Percentiles rank a stretch among this genome's conserved stretches.
phyloP scores from a whole-genome alignment of 306 rosid species.

The Quercus agrifolia region DNA sequence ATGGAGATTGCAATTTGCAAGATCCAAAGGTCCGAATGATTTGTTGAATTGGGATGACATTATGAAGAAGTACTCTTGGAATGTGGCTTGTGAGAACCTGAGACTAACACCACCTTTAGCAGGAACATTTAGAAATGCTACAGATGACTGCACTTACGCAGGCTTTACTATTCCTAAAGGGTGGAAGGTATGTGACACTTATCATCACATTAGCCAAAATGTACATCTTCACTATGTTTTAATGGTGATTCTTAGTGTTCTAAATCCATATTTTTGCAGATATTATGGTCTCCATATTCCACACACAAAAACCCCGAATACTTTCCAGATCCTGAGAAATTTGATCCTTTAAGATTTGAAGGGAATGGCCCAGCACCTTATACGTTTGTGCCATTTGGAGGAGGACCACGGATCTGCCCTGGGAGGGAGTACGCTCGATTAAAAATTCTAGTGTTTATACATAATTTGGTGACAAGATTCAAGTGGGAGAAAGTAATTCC shows the following conservation, averaged over 20 bases:
- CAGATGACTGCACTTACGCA: constrained; percentile 21
- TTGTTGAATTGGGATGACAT: constrained; percentile 36
- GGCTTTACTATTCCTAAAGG: constrained; percentile 44
- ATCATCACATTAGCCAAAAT: too few relatives aligned
- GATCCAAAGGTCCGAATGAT: constrained; percentile 11
- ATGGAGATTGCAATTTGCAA: constrained; percentile 19
- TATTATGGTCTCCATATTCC: constrained; percentile 28
- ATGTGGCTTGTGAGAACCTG: constrained; percentile 40
- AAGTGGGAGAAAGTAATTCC: too few relatives aligned
- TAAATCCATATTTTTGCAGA: constrained; percentile 8
- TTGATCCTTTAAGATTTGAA: constrained; percentile 45
- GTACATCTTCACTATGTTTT: too few relatives aligned
- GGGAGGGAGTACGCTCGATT: too few relatives aligned
- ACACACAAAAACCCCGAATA: constrained; percentile 22
- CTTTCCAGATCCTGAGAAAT: constrained; percentile 31
- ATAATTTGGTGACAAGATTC: too few relatives aligned
- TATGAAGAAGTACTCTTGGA: constrained; percentile 43
- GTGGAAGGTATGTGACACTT: constrained; percentile 28
- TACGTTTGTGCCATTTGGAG: not conserved
- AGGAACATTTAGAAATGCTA: constrained; percentile 32
- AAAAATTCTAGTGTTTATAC: too few relatives aligned
- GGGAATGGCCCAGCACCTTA: constrained; percentile 28
- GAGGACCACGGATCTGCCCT: too few relatives aligned
- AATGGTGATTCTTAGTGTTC: too few relatives aligned
- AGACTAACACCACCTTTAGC: constrained; percentile 33